Conservation (phyloP, 805 yeast genomes). For the Helenozyma rhizophorensis region DNA sequence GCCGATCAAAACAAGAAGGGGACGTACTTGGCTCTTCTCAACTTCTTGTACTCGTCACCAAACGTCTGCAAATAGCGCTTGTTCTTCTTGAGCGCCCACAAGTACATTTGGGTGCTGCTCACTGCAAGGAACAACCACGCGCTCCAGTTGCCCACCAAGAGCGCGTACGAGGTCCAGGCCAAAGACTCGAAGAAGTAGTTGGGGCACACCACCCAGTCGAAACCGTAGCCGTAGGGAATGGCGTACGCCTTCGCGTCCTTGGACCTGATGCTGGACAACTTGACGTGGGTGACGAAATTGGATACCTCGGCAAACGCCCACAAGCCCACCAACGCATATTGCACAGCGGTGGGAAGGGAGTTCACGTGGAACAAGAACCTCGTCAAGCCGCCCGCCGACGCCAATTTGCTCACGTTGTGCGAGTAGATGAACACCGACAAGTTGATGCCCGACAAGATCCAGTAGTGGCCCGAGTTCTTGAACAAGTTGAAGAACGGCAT, state of each 20-base stretch:
- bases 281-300: conserved; percentile 68
- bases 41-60: conserved; percentile 74
- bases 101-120: conserved; percentile 77
- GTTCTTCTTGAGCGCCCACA: conserved; percentile 91
- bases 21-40: conserved; percentile 66
- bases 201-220: conserved; percentile 80
- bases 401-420: conserved; percentile 11
- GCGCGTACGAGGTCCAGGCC: conserved; percentile 67
- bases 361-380: conserved; percentile 42
- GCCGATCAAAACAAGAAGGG: conserved; percentile 43
- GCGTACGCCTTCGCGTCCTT: conserved; percentile 51
- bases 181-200: conserved; percentile 86
- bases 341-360: conserved; percentile 28
- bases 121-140: conserved; percentile 67
- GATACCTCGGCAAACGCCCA: conserved; percentile 64
- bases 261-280: conserved; percentile 55
- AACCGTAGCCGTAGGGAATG: conserved; percentile 83
- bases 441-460: conserved; percentile 77
- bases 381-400: conserved; percentile 16
- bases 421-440: conserved; percentile 48
- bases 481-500: conserved; percentile 89
- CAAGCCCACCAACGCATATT: conserved; percentile 33
- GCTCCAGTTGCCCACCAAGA: conserved; percentile 74
- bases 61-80: conserved; percentile 58
- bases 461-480: conserved; percentile 87